phyloP scores from a whole-genome alignment of 768 basidiomycete species.

The Hericium rajendrae region DNA sequence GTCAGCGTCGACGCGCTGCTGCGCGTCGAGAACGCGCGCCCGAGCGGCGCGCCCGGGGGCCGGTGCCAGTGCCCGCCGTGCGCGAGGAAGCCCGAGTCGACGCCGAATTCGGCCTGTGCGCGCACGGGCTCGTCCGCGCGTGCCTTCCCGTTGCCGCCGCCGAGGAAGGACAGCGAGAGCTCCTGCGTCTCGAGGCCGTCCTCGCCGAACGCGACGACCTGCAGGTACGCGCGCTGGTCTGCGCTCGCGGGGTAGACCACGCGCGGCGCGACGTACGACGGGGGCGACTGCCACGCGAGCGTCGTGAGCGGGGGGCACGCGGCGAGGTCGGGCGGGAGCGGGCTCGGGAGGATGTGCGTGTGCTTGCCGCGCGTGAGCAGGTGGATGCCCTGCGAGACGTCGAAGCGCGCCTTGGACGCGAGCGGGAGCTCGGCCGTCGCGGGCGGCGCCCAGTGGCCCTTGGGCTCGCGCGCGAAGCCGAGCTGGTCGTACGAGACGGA shows the following conservation, averaged over 20 bases:
- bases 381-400: conserved; percentile 38
- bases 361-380: conserved; percentile 60
- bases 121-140: conserved; percentile 35
- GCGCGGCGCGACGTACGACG: conserved; percentile 45
- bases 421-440: conserved; percentile 38
- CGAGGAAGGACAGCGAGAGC: conserved; percentile 41
- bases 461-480: conserved; percentile 30
- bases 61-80: conserved; percentile 41
- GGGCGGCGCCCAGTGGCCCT: conserved; percentile 40
- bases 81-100: conserved; percentile 49
- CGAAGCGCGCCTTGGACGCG: conserved; percentile 17
- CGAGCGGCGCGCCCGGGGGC: conserved; percentile 25
- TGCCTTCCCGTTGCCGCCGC: conserved; percentile 35
- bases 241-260: conserved; percentile 27
- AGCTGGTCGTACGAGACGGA: conserved; percentile 29
- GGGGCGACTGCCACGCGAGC: conserved; percentile 49
- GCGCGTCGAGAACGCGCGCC: conserved; percentile 34
- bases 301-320: conserved; percentile 41
- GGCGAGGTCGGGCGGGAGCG: conserved; percentile 46
- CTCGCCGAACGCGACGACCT: conserved; percentile 60
- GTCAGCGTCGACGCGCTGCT: conserved; percentile 28
- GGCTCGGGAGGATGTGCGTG: conserved; percentile 60
- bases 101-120: conserved; percentile 57
- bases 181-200: conserved; percentile 72
- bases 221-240: conserved; percentile 38